Base-by-base conservation (phyloP, 129 eudicot genomes). In the Logfia minima region DNA sequence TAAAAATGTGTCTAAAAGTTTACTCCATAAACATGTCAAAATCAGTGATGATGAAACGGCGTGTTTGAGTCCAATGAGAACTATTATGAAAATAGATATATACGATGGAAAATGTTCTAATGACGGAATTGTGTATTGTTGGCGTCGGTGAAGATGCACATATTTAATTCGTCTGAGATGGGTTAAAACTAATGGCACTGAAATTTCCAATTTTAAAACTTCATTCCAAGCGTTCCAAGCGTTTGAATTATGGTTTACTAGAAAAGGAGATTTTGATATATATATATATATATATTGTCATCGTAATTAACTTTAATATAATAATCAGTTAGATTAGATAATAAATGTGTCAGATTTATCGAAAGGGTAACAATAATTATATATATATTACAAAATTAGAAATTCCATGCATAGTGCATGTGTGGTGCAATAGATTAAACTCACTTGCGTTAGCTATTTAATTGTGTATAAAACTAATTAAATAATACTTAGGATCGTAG, bases 401-500 rank as follows among this genome's bases (percentile, higher is more conserved):
- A 16, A 70, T 48, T 26, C 62, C 60, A 45, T 70, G 75, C 39
- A 43, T 19, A 68, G 2, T 68, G 53, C 72, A 68, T 68, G 48
- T 66, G 72, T 22, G 32, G 23, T 70, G 63, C 62, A 45, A 16
- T 24, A 37, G 62, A 70, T 48, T 70, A 23, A 43, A 41, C 21
- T 43, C 21, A 43, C 56, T 69, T 22, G 59, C 59, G 16, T 10
- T 69, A 69, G 11, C 23, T 69, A 43, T 41, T 60, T 37, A 13
- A 60, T 26, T 59, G 17, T 59, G 18, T 16, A 61, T 0, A n/a
- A 66, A 66, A 16, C 8, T 39, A 4, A 23, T 62, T 23, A 34
- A 13, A 58, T 58, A 21, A 17, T 29, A 61, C 77, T 58, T 58
- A 41, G 61, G 69, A 61, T 75, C 79, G 71, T 75, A 75, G 79